Evolutionary conservation across 2,329 filamentous ascomycete species (phyloP).

Genomic region (Venturia asperata): DNA sequence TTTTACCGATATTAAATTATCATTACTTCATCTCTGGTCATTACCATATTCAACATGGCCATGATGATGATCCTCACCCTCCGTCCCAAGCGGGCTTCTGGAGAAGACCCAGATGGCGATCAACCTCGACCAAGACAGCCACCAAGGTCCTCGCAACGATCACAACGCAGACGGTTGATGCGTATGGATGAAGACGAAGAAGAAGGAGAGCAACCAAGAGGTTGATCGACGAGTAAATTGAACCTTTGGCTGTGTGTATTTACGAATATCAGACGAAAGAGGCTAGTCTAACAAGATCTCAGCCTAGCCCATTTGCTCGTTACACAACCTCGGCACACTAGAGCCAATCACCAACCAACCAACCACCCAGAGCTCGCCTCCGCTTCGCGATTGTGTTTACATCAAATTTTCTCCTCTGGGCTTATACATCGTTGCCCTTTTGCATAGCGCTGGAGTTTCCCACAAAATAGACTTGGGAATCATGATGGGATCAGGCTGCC

Average conservation of each 20-base stretch:
- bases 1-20: neutral
- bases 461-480: slow-evolving; percentile 2
- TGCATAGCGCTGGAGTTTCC: neutral
- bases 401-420: neutral
- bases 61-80: slow-evolving; percentile 4
- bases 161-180: neutral
- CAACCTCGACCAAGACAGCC: slow-evolving; percentile 11
- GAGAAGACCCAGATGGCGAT: slow-evolving; percentile 5
- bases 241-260: neutral
- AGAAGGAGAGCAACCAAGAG: slow-evolving; percentile 8
- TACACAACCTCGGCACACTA: slow-evolving; percentile 2
- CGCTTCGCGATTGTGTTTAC: neutral
- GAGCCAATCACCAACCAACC: neutral
- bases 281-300: neutral
- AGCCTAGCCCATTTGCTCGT: neutral
- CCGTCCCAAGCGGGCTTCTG: slow-evolving; percentile 1
- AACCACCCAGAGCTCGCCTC: neutral
- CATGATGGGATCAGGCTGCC: slow-evolving; percentile 4
- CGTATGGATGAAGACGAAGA: neutral
- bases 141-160: neutral
- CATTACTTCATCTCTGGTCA: neutral
- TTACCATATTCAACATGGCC: neutral
- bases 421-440: neutral
- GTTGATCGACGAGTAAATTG: neutral
- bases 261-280: neutral